A percentile compares a stretch with the other conserved stretches of the same genome.
These are phyloP conservation scores for Penicillium odoratum DNA, from an alignment of 495 filamentous ascomycete species.

Conservation along the genomic window DNA sequence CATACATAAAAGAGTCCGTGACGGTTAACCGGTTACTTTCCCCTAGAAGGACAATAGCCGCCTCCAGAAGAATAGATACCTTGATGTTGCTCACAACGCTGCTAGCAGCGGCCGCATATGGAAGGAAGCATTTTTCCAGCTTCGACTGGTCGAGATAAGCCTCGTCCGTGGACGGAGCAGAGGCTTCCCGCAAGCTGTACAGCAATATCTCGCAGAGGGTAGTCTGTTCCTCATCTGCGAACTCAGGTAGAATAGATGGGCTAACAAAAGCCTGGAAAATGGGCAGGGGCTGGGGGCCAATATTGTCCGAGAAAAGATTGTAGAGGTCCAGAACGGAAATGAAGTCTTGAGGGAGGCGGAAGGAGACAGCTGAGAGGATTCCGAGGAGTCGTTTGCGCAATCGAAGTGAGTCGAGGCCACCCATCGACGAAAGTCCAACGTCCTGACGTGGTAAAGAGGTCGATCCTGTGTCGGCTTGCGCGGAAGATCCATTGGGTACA, in stretches of 20 bases:
- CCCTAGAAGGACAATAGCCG: constrained; percentile 62
- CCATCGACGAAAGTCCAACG: constrained; percentile 37
- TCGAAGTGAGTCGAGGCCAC: constrained; percentile 58
- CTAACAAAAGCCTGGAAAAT: constrained; percentile 73
- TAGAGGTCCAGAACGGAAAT: constrained; percentile 60
- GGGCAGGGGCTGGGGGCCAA: constrained; percentile 65
- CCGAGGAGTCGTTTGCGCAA: constrained; percentile 64
- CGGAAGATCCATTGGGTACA: constrained; percentile 1
- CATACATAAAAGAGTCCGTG: constrained; percentile 46
- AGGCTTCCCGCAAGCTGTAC: constrained; percentile 58
- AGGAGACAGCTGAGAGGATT: constrained; percentile 52
- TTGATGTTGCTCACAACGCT: constrained; percentile 74
- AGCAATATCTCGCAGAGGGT: constrained; percentile 67
- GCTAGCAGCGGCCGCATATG: constrained; percentile 64
- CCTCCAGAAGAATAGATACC: constrained; percentile 74
- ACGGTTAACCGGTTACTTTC: constrained; percentile 38
- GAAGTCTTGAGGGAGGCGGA: constrained; percentile 43
- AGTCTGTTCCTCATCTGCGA: constrained; percentile 49
- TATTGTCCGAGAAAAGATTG: constrained; percentile 61
- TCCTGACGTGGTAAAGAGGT: constrained; percentile 8
- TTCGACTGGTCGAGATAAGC: constrained; percentile 55
- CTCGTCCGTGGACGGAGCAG: constrained; percentile 50
- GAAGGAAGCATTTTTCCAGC: constrained; percentile 68
- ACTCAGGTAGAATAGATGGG: constrained; percentile 47
- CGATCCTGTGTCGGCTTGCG: not conserved